Conservation (phyloP, 2,329 filamentous ascomycete genomes). For the Aureobasidium vineae region DNA sequence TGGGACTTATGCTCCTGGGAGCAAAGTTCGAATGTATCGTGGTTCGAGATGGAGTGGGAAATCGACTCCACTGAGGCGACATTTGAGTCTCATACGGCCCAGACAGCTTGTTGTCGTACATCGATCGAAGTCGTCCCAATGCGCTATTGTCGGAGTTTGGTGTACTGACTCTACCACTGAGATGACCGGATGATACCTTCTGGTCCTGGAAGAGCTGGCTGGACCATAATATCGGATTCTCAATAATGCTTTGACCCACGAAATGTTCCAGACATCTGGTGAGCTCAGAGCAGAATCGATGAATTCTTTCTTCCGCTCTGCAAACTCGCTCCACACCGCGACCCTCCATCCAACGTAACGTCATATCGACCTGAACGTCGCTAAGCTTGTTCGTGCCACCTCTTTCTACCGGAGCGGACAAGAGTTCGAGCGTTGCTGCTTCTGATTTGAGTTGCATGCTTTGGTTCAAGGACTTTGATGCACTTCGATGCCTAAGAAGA, state of each 20-base stretch:
- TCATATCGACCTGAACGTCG: constrained; percentile 91
- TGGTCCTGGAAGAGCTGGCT: constrained; percentile 73
- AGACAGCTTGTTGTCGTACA: neutral
- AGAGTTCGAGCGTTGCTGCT: constrained; percentile 79
- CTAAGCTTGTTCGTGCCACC: constrained; percentile 92
- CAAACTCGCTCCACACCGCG: constrained; percentile 90
- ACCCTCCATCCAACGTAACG: constrained; percentile 75
- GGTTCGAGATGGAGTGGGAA: constrained; percentile 32
- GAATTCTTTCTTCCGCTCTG: constrained; percentile 89
- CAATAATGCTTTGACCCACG: constrained; percentile 77
- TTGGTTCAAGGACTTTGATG: constrained; percentile 48
- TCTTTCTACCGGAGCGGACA: constrained; percentile 78
- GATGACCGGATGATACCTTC: neutral
- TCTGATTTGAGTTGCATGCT: constrained; percentile 74
- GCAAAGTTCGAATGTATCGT: constrained; percentile 55
- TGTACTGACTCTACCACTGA: neutral
- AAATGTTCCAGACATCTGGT: constrained; percentile 82
- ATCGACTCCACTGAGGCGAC: constrained; percentile 26
- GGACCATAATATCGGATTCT: constrained; percentile 87
- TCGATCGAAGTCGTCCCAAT: neutral
- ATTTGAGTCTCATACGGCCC: neutral
- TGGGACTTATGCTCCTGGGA: constrained; percentile 41
- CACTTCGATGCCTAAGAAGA: constrained; percentile 45
- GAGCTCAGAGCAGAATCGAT: constrained; percentile 88
- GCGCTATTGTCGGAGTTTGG: neutral